phyloP scores from a whole-genome alignment of 1,284 basidiomycete genomes.

The Bjerkandera adusta region DNA sequence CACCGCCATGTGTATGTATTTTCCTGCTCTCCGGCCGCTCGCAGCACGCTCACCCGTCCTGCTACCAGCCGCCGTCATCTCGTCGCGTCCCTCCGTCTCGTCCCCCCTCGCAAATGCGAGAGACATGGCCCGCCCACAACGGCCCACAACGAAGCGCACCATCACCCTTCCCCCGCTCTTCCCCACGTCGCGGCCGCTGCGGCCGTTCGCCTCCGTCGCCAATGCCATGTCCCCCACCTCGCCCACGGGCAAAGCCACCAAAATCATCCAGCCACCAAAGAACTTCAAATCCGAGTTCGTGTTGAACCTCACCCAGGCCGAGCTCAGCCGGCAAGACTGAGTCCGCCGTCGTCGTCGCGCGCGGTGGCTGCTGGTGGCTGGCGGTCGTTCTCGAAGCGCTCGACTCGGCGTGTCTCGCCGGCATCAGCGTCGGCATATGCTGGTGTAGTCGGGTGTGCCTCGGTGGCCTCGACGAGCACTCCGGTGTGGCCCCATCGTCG shows the following conservation, averaged over 20 bases:
- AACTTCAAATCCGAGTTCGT: constrained; percentile 68
- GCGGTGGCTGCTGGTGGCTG: too few species aligned
- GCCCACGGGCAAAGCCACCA: constrained; percentile 45
- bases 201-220: constrained; percentile 69
- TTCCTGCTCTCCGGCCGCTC: neutral
- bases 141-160: constrained; percentile 24
- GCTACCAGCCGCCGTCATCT: constrained; percentile 19
- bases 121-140: constrained; percentile 24
- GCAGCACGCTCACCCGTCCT: constrained; percentile 7
- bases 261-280: constrained; percentile 74
- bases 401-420: too few species aligned
- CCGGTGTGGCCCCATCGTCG: too few species aligned
- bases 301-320: constrained; percentile 76
- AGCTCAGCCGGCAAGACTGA: constrained; percentile 72
- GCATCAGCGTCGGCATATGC: too few species aligned
- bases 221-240: constrained; percentile 29
- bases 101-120: constrained; percentile 52
- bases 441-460: too few species aligned
- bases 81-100: constrained; percentile 39
- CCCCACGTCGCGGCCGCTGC: constrained; percentile 65
- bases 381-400: too few species aligned
- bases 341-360: neutral
- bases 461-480: too few species aligned
- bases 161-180: constrained; percentile 38
- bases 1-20: constrained; percentile 7